Evolutionary conservation across 768 basidiomycete genomes (phyloP).

Genomic region (Tephrocybe sp.): DNA sequence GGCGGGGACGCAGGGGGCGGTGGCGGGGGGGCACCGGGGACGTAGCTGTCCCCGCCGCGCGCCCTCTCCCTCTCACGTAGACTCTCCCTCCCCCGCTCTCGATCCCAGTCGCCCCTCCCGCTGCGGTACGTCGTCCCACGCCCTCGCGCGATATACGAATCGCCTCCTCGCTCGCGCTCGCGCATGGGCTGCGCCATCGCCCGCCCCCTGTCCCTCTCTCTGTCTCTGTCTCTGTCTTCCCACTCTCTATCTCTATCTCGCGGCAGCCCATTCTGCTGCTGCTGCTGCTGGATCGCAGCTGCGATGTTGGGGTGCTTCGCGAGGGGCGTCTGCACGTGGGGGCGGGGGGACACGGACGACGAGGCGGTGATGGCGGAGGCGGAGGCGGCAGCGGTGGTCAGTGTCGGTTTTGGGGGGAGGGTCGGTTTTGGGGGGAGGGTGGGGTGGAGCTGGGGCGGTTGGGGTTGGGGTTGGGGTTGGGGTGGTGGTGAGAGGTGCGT

Average conservation of each 20-base stretch:
- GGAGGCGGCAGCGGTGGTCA: not conserved
- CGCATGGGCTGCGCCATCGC: not conserved
- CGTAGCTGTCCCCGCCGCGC: conserved; percentile 8
- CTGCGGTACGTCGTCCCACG: not conserved
- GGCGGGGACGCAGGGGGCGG: not conserved
- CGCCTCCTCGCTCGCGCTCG: too few species aligned
- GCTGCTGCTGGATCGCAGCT: not conserved
- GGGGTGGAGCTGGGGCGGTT: conserved; percentile 6
- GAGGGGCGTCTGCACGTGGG: not conserved
- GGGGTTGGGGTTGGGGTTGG: not conserved
- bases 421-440: conserved; percentile 17
- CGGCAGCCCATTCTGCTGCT: not conserved
- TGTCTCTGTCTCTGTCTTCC: not conserved
- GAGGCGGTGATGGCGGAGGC: too few species aligned
- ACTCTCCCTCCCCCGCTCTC: conserved; percentile 12
- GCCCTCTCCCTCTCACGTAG: conserved; percentile 10
- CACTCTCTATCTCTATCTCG: not conserved
- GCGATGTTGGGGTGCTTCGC: conserved; percentile 3
- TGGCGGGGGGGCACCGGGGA: not conserved
- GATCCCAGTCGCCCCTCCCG: conserved; percentile 12
- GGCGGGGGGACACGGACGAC: too few species aligned
- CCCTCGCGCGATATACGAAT: too few species aligned
- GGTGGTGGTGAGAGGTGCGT: not conserved
- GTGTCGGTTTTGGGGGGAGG: conserved; percentile 17
- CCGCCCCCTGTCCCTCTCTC: not conserved